Conservation (phyloP, 225 moss, liverwort and hornwort species). For the Rhytidiadelphus loreus region DNA sequence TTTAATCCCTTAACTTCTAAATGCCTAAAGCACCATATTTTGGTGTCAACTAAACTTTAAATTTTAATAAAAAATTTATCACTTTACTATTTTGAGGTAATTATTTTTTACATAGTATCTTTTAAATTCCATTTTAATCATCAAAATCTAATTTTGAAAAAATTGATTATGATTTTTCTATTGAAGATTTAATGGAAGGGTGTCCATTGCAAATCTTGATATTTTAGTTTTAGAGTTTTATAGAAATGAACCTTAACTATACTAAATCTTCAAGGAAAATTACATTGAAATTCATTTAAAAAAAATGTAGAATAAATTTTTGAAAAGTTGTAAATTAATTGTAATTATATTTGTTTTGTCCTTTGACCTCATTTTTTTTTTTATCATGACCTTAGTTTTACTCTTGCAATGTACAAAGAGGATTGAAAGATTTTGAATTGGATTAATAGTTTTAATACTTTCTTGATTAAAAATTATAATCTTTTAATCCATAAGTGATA, state of each 20-base stretch:
- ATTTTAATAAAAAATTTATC: no score
- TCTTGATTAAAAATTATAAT: no score
- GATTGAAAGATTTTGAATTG: neutral
- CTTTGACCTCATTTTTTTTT: no score
- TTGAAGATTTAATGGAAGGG: neutral
- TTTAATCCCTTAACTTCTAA: neutral
- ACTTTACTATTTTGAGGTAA: no score
- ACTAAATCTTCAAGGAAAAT: rapidly evolving
- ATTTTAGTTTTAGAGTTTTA: neutral
- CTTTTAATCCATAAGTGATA: neutral
- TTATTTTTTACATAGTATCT: no score
- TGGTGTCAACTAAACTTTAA: no score
- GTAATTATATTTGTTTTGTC: neutral
- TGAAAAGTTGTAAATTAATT: neutral
- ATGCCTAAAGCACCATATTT: no score
- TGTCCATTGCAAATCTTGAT: neutral
- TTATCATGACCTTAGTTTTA: neutral
- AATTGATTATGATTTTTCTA: neutral
- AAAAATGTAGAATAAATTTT: neutral
- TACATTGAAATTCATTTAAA: neutral
- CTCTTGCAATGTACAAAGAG: neutral
- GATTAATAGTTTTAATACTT: rapidly evolving
- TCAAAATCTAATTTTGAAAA: no score
- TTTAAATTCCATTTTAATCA: no score
- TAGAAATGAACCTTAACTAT: neutral